Conservation (phyloP, 225 moss, liverwort and hornwort species). For the Rhytidiadelphus loreus region DNA sequence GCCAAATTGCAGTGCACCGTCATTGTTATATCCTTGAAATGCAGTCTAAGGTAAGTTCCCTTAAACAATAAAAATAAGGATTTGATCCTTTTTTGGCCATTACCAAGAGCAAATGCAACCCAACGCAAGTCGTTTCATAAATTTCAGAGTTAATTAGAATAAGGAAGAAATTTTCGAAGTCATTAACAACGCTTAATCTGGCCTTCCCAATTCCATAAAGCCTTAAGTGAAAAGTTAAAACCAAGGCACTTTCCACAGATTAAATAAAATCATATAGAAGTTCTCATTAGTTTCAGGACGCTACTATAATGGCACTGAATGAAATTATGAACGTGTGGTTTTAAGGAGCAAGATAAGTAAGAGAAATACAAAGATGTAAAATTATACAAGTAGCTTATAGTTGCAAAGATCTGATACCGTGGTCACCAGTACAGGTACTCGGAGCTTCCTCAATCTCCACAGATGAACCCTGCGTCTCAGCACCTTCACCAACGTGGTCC, state of each 20-base stretch:
- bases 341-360: background rate
- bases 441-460: background rate
- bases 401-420: background rate
- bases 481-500: constrained; percentile 1
- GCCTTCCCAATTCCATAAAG: background rate
- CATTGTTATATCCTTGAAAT: background rate
- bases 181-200: background rate
- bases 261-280: background rate
- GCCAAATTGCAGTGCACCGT: background rate
- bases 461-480: background rate
- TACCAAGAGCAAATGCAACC: background rate
- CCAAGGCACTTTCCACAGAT: background rate
- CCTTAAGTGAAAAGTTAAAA: background rate
- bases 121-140: background rate
- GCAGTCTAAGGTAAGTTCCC: background rate
- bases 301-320: background rate
- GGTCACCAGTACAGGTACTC: background rate
- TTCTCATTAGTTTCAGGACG: too few species aligned
- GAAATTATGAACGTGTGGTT: background rate
- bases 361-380: background rate
- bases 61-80: background rate
- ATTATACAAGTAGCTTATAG: background rate
- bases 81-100: background rate
- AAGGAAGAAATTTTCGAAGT: background rate
- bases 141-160: background rate